These are phyloP conservation scores for Coelastrella sp. DNA, from an alignment of 139 green algal species.

Conservation along the genomic window DNA sequence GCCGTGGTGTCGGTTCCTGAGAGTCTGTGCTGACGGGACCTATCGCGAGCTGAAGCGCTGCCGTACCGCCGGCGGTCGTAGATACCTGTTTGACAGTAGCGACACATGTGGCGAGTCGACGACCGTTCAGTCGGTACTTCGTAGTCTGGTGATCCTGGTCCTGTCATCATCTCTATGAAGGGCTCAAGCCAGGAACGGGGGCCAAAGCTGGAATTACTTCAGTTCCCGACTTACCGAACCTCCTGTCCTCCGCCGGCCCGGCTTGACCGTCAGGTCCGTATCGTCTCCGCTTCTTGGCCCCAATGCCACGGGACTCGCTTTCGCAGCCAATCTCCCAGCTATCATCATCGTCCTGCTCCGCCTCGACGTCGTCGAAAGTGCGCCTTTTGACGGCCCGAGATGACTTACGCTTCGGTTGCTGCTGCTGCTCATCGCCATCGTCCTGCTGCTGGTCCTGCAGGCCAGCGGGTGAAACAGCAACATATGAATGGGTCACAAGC, in stretches of 20 bases:
- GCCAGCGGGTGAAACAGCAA: neutral
- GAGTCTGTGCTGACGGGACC: slow-evolving; percentile 1
- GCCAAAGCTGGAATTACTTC: neutral
- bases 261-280: neutral
- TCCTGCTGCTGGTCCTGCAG: neutral
- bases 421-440: neutral
- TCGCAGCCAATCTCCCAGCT: slow-evolving; percentile 23
- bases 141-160: too few species aligned
- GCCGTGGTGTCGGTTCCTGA: neutral
- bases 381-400: slow-evolving; percentile 11
- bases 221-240: slow-evolving; percentile 23
- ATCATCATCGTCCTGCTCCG: slow-evolving; percentile 23
- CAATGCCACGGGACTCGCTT: neutral
- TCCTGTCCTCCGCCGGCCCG: slow-evolving; percentile 13
- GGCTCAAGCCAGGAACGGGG: too few species aligned
- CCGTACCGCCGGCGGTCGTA: slow-evolving; percentile 49
- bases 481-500: too few species aligned
- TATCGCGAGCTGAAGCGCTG: neutral
- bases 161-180: too few species aligned
- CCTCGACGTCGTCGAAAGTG: slow-evolving; percentile 12
- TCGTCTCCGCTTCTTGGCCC: neutral
- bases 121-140: too few species aligned
- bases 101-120: too few species aligned
- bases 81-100: slow-evolving; percentile 20
- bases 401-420: neutral